Base-by-base conservation (phyloP, 805 yeast species). In the Lachancea fermentati region DNA sequence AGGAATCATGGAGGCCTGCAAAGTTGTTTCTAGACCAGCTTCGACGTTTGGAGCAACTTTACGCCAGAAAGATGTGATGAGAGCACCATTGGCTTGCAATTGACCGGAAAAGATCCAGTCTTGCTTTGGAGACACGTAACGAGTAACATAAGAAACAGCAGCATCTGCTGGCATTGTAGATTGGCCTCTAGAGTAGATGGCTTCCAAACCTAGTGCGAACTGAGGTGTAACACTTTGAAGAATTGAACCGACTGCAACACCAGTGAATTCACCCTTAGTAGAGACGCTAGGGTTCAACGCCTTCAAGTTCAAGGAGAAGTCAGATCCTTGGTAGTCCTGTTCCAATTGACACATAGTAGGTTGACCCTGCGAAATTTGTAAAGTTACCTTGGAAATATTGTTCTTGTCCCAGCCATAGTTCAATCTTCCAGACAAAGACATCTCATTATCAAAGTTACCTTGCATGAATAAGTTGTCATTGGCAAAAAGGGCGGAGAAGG, bases 61-160 rank as follows among this genome's bases (percentile, higher is more conserved):
- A 72, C 94, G 83, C 91, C 94, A 91, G 79, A 85, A 89, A 11
- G 96, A 83, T 35, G 91, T 89, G 49, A 81, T 73, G 34, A 91
- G 59, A 29, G 94, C 78, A 62, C 98, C 98, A 64, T 85, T 89
- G 43, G 94, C 96, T 65, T 85, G 94, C 51, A 89, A 62, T 72
- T 87, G 96, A 46, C 94, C 96, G 39, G 96, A 76, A 36, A 94
- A 93, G 55, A 91, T 81, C 97, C 96, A 93, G 66, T 80, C 76
- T 47, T 82, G 86, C 41, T 62, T 55, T 6, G 53, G 41, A 36
- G 85, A 76, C 51, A 82, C 83, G 68, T 87, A 93, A 69, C 97
- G 86, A 51, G 87, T 88, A 57, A 85, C 81, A 66, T 88, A 85
- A 45, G 91, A 81, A 51, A 87, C 80, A 44, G 93, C 93, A 39